A percentile compares a stretch with the other conserved stretches of the same genome.
Evolutionary conservation across 805 yeast genomes (phyloP).

Genomic region (Kodamaea nitidulidarum): DNA sequence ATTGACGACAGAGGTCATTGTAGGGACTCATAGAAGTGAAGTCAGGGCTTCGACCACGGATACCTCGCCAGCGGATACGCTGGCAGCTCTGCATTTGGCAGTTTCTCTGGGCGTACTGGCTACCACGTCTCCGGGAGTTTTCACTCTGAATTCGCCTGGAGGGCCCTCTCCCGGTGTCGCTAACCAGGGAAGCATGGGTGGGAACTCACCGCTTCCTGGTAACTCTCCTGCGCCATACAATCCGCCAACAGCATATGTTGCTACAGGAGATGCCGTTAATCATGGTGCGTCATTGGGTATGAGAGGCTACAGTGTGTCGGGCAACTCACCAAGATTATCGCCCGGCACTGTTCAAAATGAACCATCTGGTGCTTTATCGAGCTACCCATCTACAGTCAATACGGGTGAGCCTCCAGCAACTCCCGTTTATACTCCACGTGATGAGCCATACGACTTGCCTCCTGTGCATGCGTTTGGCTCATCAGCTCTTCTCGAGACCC

Average conservation of each 20-base stretch:
- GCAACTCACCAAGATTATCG: too few relatives aligned
- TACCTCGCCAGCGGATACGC: background rate
- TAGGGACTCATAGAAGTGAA: slow-evolving; percentile 65
- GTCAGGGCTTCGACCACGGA: background rate
- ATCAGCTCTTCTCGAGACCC: background rate
- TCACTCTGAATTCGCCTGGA: background rate
- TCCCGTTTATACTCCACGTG: slow-evolving; percentile 1
- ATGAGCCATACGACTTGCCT: background rate
- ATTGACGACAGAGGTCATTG: slow-evolving; percentile 71
- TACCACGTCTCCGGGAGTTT: too few relatives aligned
- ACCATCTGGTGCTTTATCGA: too few relatives aligned
- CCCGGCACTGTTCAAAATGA: too few relatives aligned
- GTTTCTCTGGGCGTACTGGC: background rate
- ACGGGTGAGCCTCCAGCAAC: background rate
- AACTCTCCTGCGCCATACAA: background rate
- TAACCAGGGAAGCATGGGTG: too few relatives aligned
- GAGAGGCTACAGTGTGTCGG: too few relatives aligned
- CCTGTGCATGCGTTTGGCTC: background rate
- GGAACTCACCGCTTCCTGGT: background rate
- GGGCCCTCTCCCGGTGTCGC: background rate
- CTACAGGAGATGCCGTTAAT: too few relatives aligned
- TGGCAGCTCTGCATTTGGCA: too few relatives aligned
- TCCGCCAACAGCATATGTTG: too few relatives aligned
- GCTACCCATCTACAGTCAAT: too few relatives aligned
- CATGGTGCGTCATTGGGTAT: too few relatives aligned